Evolutionary conservation across 2,329 filamentous ascomycete genomes (phyloP).

Genomic region (Penicillium brasilianum): DNA sequence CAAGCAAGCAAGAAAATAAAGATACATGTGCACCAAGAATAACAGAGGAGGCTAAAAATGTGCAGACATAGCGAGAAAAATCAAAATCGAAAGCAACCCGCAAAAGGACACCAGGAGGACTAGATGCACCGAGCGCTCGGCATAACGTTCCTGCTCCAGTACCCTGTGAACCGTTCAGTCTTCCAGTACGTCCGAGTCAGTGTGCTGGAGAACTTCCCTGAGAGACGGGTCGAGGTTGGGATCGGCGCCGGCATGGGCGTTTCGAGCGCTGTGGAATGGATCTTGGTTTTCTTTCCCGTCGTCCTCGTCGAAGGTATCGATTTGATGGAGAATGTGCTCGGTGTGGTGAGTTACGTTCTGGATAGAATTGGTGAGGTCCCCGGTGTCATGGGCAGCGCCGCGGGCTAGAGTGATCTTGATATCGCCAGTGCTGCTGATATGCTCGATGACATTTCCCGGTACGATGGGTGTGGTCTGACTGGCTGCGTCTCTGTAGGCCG

Average conservation of each 20-base stretch:
- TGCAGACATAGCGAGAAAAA: background rate
- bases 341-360: background rate
- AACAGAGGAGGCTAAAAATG: background rate
- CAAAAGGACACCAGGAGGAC: background rate
- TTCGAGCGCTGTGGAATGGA: too few species aligned
- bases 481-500: background rate
- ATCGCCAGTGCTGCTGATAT: background rate
- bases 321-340: background rate
- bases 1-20: background rate
- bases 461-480: background rate
- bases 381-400: too few species aligned
- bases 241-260: too few species aligned
- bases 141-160: background rate
- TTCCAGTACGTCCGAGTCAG: background rate
- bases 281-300: background rate
- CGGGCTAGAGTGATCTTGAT: background rate
- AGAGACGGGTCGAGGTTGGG: background rate
- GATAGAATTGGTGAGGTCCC: background rate
- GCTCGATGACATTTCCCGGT: background rate
- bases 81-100: background rate
- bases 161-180: background rate
- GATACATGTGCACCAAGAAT: background rate
- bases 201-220: background rate
- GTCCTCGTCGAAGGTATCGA: background rate
- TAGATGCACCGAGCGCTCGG: background rate